These are phyloP conservation scores for Phalaenopsis aphrodite DNA, from an alignment of 106 monocot genomes.

Conservation along the genomic window DNA sequence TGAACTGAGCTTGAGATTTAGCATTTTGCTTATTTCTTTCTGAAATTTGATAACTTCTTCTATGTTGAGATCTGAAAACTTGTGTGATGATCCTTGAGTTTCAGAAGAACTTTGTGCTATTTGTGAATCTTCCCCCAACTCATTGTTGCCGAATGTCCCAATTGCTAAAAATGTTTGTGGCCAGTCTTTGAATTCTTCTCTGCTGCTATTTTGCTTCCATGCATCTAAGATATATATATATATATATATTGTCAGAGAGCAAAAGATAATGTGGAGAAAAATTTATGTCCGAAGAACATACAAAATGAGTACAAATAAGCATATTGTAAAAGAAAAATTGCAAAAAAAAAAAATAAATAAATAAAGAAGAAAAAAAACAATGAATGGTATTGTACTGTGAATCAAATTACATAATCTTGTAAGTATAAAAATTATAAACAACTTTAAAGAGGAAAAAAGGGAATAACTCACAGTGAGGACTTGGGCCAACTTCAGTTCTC, in stretches of 20 bases:
- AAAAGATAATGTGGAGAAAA: neutral
- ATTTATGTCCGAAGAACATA: no score
- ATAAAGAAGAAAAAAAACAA: neutral
- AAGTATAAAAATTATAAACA: neutral
- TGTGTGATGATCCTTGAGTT: slow-evolving; percentile 2
- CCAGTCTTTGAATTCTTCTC: slow-evolving; percentile 5
- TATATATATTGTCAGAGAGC: neutral
- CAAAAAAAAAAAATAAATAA: neutral
- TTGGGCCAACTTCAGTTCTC: neutral
- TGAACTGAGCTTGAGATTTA: neutral
- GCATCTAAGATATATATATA: neutral
- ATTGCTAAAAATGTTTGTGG: slow-evolving; percentile 14
- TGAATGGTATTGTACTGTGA: no score
- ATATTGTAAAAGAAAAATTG: neutral
- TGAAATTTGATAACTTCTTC: slow-evolving; percentile 5
- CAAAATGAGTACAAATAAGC: no score
- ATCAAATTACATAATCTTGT: no score
- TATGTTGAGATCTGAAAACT: neutral
- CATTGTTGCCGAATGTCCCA: slow-evolving; percentile 14
- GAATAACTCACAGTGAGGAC: neutral
- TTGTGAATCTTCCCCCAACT: slow-evolving; percentile 4
- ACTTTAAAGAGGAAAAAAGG: neutral
- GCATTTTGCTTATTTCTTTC: neutral
- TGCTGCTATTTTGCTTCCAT: neutral
- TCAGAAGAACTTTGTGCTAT: neutral